phyloP scores from a whole-genome alignment of 2,329 filamentous ascomycete species.

The Neofusicoccum umdonicola region DNA sequence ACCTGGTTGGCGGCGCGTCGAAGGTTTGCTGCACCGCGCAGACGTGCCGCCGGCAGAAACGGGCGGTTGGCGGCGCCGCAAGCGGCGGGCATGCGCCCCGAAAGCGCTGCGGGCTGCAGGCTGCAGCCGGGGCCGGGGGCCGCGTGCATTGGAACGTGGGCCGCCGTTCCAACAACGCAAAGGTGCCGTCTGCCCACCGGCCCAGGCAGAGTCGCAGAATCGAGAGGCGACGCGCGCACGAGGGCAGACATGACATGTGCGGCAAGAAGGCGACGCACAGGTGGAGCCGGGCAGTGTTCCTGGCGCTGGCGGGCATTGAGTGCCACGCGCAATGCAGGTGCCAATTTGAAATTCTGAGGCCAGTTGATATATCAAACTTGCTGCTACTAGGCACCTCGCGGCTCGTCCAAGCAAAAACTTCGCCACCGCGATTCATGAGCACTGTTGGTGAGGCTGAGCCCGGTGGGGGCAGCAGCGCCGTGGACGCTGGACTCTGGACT shows the following conservation, averaged over 20 bases:
- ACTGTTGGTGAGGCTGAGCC: neutral
- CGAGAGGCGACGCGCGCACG: too few species aligned
- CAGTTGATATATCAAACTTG: neutral
- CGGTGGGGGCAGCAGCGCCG: too few species aligned
- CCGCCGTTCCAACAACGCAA: neutral
- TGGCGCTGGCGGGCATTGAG: neutral
- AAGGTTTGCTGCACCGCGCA: neutral
- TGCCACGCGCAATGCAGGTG: neutral
- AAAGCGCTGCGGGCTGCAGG: neutral
- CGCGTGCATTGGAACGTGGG: neutral
- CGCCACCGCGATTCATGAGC: neutral
- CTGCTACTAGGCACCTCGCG: neutral
- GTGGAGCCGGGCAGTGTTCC: neutral
- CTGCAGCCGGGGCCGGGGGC: neutral
- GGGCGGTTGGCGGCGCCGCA: neutral
- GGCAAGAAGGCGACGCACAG: neutral
- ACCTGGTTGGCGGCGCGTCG: neutral
- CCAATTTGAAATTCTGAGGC: neutral
- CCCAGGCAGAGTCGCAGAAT: too few species aligned
- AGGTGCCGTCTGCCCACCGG: neutral
- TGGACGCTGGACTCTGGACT: too few species aligned
- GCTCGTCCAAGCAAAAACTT: neutral
- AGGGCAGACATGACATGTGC: too few species aligned
- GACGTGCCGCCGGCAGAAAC: neutral
- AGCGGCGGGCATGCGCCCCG: neutral